phyloP scores from a whole-genome alignment of 1,139 yeast species.

The Suhomyces guaymorum region DNA sequence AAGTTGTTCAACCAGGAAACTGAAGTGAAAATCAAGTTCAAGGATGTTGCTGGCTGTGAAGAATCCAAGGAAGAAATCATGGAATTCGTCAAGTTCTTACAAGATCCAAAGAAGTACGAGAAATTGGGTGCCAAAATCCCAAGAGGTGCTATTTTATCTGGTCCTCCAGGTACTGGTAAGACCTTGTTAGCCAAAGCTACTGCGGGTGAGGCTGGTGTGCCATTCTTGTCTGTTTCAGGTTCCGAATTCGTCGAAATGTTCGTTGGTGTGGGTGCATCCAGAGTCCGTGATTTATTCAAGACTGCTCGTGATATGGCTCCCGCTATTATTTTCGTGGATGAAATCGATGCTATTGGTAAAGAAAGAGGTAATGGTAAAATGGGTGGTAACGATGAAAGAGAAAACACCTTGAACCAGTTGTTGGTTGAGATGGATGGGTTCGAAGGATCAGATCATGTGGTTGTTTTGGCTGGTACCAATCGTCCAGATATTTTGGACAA shows the following conservation, averaged over 20 bases:
- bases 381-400: conserved; percentile 92
- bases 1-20: conserved; percentile 90
- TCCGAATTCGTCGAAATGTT: conserved; percentile 99
- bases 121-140: conserved; percentile 95
- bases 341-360: conserved; percentile 97
- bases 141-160: conserved; percentile 94
- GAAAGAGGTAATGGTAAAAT: conserved; percentile 83
- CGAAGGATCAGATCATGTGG: conserved; percentile 85
- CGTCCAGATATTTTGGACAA: conserved; percentile 90
- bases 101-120: conserved; percentile 86
- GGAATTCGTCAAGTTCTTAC: conserved; percentile 93
- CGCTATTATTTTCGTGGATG: conserved; percentile 90
- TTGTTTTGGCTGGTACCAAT: conserved; percentile 96
- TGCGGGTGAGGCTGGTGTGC: conserved; percentile 98
- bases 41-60: conserved; percentile 95
- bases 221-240: conserved; percentile 91
- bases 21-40: conserved; percentile 82
- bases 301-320: conserved; percentile 95
- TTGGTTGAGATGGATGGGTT: conserved; percentile 99
- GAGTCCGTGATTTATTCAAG: conserved; percentile 92
- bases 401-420: conserved; percentile 90
- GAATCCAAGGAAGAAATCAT: conserved; percentile 98
- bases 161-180: conserved; percentile 99
- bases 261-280: conserved; percentile 97
- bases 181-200: conserved; percentile 97